These are phyloP conservation scores for Globisporangium radiosum DNA, from an alignment of 352 stramenopile genomes.

Conservation along the genomic window DNA sequence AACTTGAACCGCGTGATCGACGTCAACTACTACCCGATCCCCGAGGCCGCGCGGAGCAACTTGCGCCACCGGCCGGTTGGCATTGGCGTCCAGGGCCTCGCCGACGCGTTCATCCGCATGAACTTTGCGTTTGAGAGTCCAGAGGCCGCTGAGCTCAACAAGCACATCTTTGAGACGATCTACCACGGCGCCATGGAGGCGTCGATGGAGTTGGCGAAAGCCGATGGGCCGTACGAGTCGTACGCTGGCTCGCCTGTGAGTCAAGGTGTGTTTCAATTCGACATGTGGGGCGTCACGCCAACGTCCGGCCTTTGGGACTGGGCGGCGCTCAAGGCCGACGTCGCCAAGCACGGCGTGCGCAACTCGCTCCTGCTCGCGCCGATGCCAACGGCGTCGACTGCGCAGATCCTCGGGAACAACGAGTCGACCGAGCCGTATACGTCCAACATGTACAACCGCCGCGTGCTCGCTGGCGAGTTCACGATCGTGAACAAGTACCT, in stretches of 20 bases:
- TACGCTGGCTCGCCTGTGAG: conserved; percentile 95
- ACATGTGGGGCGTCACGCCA: conserved; percentile 97
- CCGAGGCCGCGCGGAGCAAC: conserved; percentile 89
- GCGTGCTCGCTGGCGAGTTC: conserved; percentile 98
- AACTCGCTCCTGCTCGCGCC: conserved; percentile 99
- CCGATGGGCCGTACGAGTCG: conserved; percentile 94
- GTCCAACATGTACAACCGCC: conserved; percentile 99
- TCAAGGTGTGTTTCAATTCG: conserved; percentile 97
- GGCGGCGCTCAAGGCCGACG: conserved; percentile 89
- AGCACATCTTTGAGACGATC: conserved; percentile 99
- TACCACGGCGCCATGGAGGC: conserved; percentile 97
- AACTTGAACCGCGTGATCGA: conserved; percentile 99
- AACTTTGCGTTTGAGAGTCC: conserved; percentile 94
- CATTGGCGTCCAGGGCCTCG: conserved; percentile 98
- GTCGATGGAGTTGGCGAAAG: conserved; percentile 93
- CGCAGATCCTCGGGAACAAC: conserved; percentile 99
- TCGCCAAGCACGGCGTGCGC: conserved; percentile 93
- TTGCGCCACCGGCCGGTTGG: conserved; percentile 97
- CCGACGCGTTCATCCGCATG: conserved; percentile 97
- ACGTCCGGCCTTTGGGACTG: conserved; percentile 93
- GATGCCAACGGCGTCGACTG: conserved; percentile 99
- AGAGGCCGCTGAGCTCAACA: conserved; percentile 91
- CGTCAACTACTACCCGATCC: conserved; percentile 98
- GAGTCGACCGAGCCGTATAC: conserved; percentile 99
- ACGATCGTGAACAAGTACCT: conserved; percentile 99